Percentiles rank a stretch among this genome's conserved stretches.
Evolutionary conservation across 345 rosid species (phyloP).

Genomic region (Euphorbia peplus): DNA sequence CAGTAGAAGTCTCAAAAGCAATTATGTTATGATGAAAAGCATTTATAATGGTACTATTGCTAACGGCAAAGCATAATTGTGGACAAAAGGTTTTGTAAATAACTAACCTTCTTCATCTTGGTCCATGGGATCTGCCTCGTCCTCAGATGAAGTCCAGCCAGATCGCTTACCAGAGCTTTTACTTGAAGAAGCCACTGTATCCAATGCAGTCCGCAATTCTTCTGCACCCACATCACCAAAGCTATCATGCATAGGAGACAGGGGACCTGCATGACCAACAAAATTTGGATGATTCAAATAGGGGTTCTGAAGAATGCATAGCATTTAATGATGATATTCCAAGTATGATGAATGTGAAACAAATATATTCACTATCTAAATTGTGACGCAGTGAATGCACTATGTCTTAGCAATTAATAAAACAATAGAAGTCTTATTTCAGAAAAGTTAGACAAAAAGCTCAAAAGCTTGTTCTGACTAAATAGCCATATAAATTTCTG

Average conservation of each 20-base stretch:
- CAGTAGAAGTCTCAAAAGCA: neutral
- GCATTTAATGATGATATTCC: neutral
- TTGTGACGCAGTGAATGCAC: neutral
- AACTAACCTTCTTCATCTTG: conserved; percentile 74
- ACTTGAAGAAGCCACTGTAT: conserved; percentile 75
- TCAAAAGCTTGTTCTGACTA: neutral
- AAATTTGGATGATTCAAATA: conserved; percentile 10
- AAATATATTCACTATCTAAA: neutral
- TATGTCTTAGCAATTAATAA: neutral
- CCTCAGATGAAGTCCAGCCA: conserved; percentile 91
- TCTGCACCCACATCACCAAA: conserved; percentile 65
- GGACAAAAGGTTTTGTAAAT: conserved; percentile 11
- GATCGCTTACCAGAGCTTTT: conserved; percentile 29
- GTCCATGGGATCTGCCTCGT: conserved; percentile 81
- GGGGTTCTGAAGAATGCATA: neutral
- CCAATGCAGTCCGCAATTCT: conserved; percentile 57
- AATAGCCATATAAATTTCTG: neutral
- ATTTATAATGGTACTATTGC: neutral
- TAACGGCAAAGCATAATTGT: neutral
- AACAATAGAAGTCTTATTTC: neutral
- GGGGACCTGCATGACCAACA: conserved; percentile 43
- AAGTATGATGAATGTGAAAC: neutral
- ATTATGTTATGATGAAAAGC: neutral
- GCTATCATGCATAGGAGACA: conserved; percentile 52
- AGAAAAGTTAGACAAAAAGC: neutral